Evolutionary conservation across 805 yeast genomes (phyloP).

Genomic region (Barnettozyma pratensis): DNA sequence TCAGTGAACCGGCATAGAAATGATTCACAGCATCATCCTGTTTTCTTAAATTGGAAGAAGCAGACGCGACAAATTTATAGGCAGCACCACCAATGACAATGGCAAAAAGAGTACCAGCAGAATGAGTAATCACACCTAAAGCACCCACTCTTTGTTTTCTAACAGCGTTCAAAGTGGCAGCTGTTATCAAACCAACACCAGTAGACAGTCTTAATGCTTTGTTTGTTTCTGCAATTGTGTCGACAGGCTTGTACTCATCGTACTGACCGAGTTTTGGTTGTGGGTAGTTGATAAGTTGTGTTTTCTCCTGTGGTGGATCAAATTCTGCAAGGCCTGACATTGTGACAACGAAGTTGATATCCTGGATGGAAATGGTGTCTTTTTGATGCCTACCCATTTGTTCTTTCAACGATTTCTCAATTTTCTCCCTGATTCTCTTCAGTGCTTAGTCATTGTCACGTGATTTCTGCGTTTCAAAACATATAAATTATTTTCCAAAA

Average conservation of each 20-base stretch:
- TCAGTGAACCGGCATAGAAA: constrained; percentile 41
- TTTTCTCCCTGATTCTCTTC: too few relatives aligned
- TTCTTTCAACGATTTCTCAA: too few relatives aligned
- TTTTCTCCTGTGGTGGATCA: constrained; percentile 2
- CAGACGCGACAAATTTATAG: constrained; percentile 35
- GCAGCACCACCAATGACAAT: constrained; percentile 49
- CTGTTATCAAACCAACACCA: constrained; percentile 45
- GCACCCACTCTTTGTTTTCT: constrained; percentile 37
- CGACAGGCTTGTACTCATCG: constrained; percentile 49
- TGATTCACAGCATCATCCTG: constrained; percentile 59
- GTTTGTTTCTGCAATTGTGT: constrained; percentile 46
- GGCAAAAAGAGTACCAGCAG: constrained; percentile 30
- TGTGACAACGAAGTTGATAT: neutral
- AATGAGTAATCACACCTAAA: constrained; percentile 27
- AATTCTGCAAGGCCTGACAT: constrained; percentile 5
- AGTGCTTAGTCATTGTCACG: too few relatives aligned
- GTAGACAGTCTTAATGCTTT: constrained; percentile 40
- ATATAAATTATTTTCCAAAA: too few relatives aligned
- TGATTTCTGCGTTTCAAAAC: too few relatives aligned
- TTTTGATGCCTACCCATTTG: too few relatives aligned
- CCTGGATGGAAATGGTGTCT: too few relatives aligned
- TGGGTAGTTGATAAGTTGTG: constrained; percentile 18
- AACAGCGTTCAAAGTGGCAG: constrained; percentile 39
- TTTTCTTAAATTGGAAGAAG: constrained; percentile 55
- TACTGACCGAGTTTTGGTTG: constrained; percentile 25